phyloP scores from a whole-genome alignment of 805 yeast genomes.

The Metschnikowia kofuensis region DNA sequence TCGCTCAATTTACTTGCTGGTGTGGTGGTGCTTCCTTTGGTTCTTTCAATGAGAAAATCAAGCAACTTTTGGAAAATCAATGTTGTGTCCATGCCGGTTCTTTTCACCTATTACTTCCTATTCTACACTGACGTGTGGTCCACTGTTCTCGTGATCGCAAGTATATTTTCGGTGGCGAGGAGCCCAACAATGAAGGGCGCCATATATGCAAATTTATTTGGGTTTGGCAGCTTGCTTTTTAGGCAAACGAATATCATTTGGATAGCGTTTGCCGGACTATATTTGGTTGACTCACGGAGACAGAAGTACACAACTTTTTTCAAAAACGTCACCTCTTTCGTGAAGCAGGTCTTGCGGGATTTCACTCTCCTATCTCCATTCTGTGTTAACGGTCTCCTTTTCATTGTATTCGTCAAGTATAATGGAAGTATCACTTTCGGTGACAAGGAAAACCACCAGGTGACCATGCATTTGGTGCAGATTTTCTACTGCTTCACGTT shows the following conservation, averaged over 20 bases:
- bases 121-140: constrained; percentile 97
- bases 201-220: constrained; percentile 49
- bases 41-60: constrained; percentile 28
- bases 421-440: constrained; percentile 91
- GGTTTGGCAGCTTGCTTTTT: constrained; percentile 64
- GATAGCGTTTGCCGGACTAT: constrained; percentile 60
- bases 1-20: constrained; percentile 69
- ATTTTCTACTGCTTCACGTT: constrained; percentile 74
- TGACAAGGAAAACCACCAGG: constrained; percentile 80
- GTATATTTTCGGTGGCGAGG: constrained; percentile 46
- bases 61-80: constrained; percentile 25
- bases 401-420: constrained; percentile 52
- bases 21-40: constrained; percentile 47
- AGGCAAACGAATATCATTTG: constrained; percentile 93
- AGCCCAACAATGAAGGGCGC: constrained; percentile 22
- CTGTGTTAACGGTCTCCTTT: constrained; percentile 47
- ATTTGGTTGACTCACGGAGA: constrained; percentile 50
- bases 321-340: constrained; percentile 1
- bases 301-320: background rate
- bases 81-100: constrained; percentile 57
- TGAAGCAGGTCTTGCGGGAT: constrained; percentile 13
- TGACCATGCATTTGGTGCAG: constrained; percentile 74
- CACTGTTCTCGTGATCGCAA: constrained; percentile 58
- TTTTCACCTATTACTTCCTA: constrained; percentile 68
- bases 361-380: constrained; percentile 46